Evolutionary conservation across 2,329 filamentous ascomycete species (phyloP).

Genomic region (Cyphellophora europaea): DNA sequence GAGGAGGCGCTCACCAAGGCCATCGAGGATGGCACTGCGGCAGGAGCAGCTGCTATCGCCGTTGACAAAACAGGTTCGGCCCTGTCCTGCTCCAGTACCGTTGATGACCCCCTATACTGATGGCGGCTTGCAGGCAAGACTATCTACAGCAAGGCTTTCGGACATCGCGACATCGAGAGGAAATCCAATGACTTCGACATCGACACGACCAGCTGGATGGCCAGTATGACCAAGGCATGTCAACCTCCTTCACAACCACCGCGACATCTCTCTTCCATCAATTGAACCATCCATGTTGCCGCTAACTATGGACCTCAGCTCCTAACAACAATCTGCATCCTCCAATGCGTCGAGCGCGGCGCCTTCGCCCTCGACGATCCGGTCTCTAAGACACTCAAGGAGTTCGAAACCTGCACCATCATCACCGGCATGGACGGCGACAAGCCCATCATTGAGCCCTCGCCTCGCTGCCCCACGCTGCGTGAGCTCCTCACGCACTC

Average conservation of each 20-base stretch:
- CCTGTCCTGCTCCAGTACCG: too few relatives aligned
- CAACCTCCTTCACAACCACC: too few relatives aligned
- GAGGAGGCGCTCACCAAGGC: slow-evolving; percentile 1
- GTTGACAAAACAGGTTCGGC: slow-evolving; percentile 1
- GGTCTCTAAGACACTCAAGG: slow-evolving; percentile 36
- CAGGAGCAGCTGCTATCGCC: neutral
- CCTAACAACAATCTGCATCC: slow-evolving; percentile 40
- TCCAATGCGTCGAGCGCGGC: slow-evolving; percentile 48
- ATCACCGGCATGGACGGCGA: slow-evolving; percentile 33
- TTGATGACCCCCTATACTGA: too few relatives aligned
- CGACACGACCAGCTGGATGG: slow-evolving; percentile 16
- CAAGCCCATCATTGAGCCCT: slow-evolving; percentile 11
- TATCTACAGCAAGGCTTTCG: too few relatives aligned
- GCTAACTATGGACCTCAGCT: too few relatives aligned
- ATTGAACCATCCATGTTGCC: too few relatives aligned
- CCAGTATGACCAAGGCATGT: slow-evolving; percentile 29
- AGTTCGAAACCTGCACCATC: slow-evolving; percentile 39
- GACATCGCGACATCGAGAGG: too few relatives aligned
- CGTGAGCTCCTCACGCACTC: slow-evolving; percentile 14
- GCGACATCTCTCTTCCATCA: too few relatives aligned
- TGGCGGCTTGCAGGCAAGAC: too few relatives aligned
- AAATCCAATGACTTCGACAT: slow-evolving; percentile 8
- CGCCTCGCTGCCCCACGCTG: slow-evolving; percentile 11
- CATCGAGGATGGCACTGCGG: neutral
- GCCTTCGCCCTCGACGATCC: slow-evolving; percentile 38